These are phyloP conservation scores for Claviceps spartinae DNA, from an alignment of 2,329 filamentous ascomycete genomes.

Conservation along the genomic window DNA sequence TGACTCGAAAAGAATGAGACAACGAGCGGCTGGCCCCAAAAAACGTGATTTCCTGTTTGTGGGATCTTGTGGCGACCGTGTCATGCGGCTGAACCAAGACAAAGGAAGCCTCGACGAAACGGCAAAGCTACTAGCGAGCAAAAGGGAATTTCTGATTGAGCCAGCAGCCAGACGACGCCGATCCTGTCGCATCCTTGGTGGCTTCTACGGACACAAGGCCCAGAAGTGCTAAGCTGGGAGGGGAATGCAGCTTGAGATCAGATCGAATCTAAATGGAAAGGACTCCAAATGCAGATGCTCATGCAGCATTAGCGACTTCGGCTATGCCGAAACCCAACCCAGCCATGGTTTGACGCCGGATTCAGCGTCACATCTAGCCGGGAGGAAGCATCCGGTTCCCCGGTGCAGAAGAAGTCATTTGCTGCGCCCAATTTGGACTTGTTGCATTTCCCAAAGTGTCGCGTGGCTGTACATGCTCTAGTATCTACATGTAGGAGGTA, in stretches of 20 bases:
- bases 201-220: background rate
- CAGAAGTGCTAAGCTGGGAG: background rate
- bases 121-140: background rate
- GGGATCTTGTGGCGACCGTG: background rate
- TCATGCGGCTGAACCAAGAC: background rate
- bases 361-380: background rate
- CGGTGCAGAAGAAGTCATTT: too few relatives aligned
- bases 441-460: too few relatives aligned
- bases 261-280: background rate
- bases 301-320: conserved; percentile 2
- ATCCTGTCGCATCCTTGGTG: background rate
- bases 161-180: background rate
- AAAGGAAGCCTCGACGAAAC: background rate
- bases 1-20: background rate
- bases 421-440: too few relatives aligned
- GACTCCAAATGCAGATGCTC: background rate
- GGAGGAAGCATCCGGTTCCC: background rate
- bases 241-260: background rate
- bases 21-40: background rate
- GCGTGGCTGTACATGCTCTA: too few relatives aligned
- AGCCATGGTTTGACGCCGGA: background rate
- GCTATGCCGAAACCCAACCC: conserved; percentile 1
- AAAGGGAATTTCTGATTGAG: too few relatives aligned
- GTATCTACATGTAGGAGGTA: too few relatives aligned
- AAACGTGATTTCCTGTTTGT: background rate